Percentiles rank a stretch among this genome's conserved stretches.
These are phyloP conservation scores for Penicillium mononematosum DNA, from an alignment of 495 filamentous ascomycete species.

Conservation along the genomic window DNA sequence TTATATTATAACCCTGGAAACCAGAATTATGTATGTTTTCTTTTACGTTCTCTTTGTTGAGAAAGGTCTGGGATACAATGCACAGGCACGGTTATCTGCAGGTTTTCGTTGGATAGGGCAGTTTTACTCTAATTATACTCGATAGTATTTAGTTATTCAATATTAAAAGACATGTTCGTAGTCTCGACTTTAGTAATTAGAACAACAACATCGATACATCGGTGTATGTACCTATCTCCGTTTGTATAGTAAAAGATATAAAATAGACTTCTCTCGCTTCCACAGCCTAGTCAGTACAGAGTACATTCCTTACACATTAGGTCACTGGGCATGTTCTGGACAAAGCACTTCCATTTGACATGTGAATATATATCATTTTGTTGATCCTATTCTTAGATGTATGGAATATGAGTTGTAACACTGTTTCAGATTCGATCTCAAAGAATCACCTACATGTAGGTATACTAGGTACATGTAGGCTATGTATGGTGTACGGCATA, in stretches of 20 bases:
- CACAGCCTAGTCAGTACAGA: not conserved
- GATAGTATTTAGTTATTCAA: not conserved
- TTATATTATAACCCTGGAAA: not conserved
- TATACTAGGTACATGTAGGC: no score
- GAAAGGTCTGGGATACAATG: slow-evolving; percentile 6
- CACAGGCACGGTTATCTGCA: not conserved
- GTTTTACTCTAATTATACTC: no score
- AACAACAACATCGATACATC: not conserved
- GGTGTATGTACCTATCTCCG: not conserved
- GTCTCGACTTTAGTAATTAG: no score
- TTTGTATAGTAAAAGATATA: not conserved
- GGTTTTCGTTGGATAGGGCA: no score
- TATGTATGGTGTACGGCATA: not conserved
- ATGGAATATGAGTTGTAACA: no score
- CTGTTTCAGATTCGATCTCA: no score
- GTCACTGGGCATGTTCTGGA: not conserved
- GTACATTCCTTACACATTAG: not conserved
- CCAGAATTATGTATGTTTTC: no score
- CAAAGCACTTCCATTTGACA: no score
- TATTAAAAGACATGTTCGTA: not conserved
- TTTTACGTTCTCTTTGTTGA: not conserved
- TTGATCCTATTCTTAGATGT: no score
- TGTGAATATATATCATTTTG: no score
- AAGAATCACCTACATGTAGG: no score
- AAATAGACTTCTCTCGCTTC: no score